phyloP scores from a whole-genome alignment of 805 yeast species.

The Candida stauntonica region DNA sequence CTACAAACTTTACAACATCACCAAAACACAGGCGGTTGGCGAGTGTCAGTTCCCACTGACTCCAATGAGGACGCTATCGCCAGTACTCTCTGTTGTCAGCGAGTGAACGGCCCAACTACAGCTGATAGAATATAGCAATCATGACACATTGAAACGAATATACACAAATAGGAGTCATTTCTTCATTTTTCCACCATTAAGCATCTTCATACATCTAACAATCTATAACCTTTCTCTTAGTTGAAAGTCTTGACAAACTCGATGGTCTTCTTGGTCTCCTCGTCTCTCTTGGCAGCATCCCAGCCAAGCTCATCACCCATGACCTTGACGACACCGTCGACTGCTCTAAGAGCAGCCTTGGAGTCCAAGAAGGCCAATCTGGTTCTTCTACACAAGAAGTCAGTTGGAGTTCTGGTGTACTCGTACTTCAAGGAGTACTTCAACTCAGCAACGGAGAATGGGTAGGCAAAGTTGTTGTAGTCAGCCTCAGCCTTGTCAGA shows the following conservation, averaged over 20 bases:
- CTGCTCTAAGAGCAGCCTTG: conserved; percentile 71
- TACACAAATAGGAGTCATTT: neutral
- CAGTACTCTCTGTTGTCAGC: neutral
- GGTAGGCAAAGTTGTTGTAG: conserved; percentile 61
- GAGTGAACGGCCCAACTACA: neutral
- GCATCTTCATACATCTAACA: neutral
- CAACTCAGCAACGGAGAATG: conserved; percentile 89
- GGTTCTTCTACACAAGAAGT: conserved; percentile 88
- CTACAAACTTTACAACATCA: conserved; percentile 18
- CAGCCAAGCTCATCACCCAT: conserved; percentile 80
- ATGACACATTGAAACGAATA: conserved; percentile 6
- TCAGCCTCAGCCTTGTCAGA: conserved; percentile 29
- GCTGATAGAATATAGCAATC: conserved; percentile 4
- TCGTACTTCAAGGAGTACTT: conserved; percentile 77
- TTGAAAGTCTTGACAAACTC: conserved; percentile 50
- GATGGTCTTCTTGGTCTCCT: conserved; percentile 47
- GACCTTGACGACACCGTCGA: conserved; percentile 80
- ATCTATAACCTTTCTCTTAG: conserved; percentile 6
- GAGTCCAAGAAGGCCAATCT: conserved; percentile 91
- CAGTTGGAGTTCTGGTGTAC: conserved; percentile 82
- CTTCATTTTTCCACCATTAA: neutral
- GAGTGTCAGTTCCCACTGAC: neutral
- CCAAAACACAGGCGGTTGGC: conserved; percentile 6
- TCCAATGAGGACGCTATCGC: neutral
- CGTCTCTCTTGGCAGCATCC: conserved; percentile 54